These are phyloP conservation scores for Xerocomus brunneocitrinus DNA, from an alignment of 768 basidiomycete species.

Conservation along the genomic window DNA sequence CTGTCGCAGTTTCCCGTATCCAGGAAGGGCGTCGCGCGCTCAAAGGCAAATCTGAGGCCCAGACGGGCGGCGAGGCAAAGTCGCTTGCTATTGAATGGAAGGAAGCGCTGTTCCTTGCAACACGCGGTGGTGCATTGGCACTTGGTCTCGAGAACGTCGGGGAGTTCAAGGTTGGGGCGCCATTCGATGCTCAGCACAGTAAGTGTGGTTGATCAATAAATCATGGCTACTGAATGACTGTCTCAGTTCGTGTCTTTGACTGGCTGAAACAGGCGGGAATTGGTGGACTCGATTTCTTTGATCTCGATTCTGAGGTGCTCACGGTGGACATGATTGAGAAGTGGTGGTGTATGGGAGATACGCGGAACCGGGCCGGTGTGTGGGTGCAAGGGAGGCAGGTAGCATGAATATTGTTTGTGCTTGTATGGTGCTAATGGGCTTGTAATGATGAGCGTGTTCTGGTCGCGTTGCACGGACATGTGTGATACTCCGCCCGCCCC, in stretches of 20 bases:
- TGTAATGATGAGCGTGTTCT: not conserved
- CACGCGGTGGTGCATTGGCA: constrained; percentile 70
- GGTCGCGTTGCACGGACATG: constrained; percentile 18
- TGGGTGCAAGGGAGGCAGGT: constrained; percentile 69
- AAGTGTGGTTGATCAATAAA: constrained; percentile 22
- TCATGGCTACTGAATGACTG: not conserved
- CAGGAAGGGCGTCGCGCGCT: constrained; percentile 43
- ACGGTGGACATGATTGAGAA: constrained; percentile 66
- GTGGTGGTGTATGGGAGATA: constrained; percentile 86
- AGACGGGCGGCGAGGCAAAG: not conserved
- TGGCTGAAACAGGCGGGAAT: constrained; percentile 38
- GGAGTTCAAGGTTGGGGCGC: constrained; percentile 52
- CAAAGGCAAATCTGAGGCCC: too few species aligned
- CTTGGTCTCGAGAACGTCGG: constrained; percentile 55
- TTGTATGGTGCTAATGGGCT: constrained; percentile 11
- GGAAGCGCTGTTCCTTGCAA: constrained; percentile 77
- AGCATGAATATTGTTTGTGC: constrained; percentile 11
- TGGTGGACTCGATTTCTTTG: constrained; percentile 72
- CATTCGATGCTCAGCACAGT: constrained; percentile 79
- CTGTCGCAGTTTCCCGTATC: constrained; percentile 67
- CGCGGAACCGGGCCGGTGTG: constrained; percentile 56
- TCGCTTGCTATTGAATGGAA: constrained; percentile 69
- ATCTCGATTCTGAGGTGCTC: constrained; percentile 25
- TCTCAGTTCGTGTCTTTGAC: constrained; percentile 48
- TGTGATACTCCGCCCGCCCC: constrained; percentile 34